Evolutionary conservation across 225 moss, liverwort and hornwort species (phyloP), one percentile per base, ranked within the genome.

Genomic region (Marchantia polymorpha): DNA sequence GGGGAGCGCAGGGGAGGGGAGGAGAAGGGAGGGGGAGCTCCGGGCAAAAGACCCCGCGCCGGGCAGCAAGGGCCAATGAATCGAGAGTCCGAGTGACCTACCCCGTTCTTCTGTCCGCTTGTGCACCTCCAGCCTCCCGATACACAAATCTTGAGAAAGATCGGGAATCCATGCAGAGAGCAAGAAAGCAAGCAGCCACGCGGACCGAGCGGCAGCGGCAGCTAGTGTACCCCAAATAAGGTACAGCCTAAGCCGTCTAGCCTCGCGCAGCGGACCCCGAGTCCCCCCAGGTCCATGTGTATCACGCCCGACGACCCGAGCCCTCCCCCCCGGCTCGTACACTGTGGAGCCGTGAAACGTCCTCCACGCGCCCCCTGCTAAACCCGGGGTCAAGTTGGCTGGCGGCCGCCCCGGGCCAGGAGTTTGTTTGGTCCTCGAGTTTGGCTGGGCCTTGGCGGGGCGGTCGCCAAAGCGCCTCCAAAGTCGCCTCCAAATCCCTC

Each of bases 121-220:
- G n/a, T 64, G 26, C 58, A 16, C 64, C 23, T 64, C 64, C n/a
- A 23, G 8, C 5, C 58, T 64, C n/a, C 27, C 64, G 22, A 10
- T 8, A 64, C 26, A 64, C 64, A 64, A 27, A 64, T 64, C 64
- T 64, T 64, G 64, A 23, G 64, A 27, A 64, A 23, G 64, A 64
- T 64, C n/a, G 64, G 64, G 64, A 23, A 64, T 64, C 64, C 64
- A 64, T 58, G 58, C 64, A 64, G 64, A 25, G 10, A 64, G 25
- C 22, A 15, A 58, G 58, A 58, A 20, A 58, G 58, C 12, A 20
- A 58, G 58, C 12, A 23, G 20, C 64, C 64, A 64, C 64, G 64
- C 64, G 64, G 64, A 58, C 58, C 58, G 3, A 58, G 58, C 13
- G 16, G 14, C 17, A 58, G 39, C 39, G 39, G 58, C 10, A 58